A percentile compares a stretch with the other conserved stretches of the same genome.
These are phyloP conservation scores for Linaria vulgaris DNA, from an alignment of 257 asterid species.

Conservation along the genomic window DNA sequence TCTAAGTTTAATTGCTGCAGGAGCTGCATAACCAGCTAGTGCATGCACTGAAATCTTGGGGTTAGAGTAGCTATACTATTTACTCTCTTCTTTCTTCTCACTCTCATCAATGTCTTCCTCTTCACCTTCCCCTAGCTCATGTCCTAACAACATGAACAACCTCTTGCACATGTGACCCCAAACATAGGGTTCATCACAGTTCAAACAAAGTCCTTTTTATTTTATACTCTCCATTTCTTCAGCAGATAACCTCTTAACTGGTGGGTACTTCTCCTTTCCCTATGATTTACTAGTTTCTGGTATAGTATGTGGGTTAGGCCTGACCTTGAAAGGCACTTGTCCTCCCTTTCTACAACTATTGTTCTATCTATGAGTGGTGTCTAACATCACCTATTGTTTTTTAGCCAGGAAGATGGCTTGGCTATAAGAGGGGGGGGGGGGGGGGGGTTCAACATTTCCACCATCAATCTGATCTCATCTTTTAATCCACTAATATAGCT, in stretches of 20 bases:
- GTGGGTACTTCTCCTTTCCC: neutral
- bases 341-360: neutral
- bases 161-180: neutral
- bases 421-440: neutral
- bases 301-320: neutral
- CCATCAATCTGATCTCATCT: neutral
- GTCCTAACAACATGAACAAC: neutral
- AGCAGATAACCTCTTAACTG: neutral
- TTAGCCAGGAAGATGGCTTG: neutral
- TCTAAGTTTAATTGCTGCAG: neutral
- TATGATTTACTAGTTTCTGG: no score
- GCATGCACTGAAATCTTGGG: neutral
- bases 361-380: no score
- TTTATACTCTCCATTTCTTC: neutral
- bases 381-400: neutral
- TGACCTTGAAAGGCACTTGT: no score
- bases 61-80: no score
- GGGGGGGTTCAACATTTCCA: neutral
- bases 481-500: conserved; percentile 1
- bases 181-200: neutral
- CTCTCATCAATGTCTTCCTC: neutral
- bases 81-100: no score
- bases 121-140: neutral
- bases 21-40: neutral
- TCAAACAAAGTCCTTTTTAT: neutral